Evolutionary conservation across 345 rosid species (phyloP), one percentile per base, ranked within the genome.

Genomic region (Eucalyptus marginata): DNA sequence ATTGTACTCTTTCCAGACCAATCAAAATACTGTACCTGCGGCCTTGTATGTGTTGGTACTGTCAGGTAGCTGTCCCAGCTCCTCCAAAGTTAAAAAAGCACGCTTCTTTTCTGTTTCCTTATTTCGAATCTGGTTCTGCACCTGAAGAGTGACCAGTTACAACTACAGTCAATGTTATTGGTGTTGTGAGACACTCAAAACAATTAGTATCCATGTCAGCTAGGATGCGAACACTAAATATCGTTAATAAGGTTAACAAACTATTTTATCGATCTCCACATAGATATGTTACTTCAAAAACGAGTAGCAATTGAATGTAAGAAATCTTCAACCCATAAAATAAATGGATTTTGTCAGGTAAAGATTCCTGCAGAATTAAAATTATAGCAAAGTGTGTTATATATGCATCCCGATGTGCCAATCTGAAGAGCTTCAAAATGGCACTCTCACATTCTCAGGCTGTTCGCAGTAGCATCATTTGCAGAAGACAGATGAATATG

Each of bases 21-120:
- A 71, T 25, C 56, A 76, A 47, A 88, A 24, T 59, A 90, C 5
- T 25, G 43, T 92, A 92, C 99, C 99, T 54, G 94, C 95, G 51
- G 99, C 95, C 93, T 96, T 98, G 94, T 95, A 98, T 9, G 99
- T 95, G 90, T 97, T 98, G 8, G 98, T 96, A 90, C 93, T 95
- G 89, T 92, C 93, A 80, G 99, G 96, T 68, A 97, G 91, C 46
- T 93, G 97, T 10, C 94, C 92, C 58, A 98, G 90, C 96, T 98
- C 99, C 90, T 96, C 99, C 94, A 97, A 87, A n/a, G 99, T 98
- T 54, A 98, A 92, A 92, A 89, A 98, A 89, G 99, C 98, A 58
- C 98, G 98, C 90, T 98, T 97, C 92, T 92, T 98, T 88, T 97
- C 99, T 86, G 97, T 96, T 89, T 97, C 99, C 93, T 98, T 98